phyloP scores from a whole-genome alignment of 495 filamentous ascomycete species.

The Evansstolkia leycettana region DNA sequence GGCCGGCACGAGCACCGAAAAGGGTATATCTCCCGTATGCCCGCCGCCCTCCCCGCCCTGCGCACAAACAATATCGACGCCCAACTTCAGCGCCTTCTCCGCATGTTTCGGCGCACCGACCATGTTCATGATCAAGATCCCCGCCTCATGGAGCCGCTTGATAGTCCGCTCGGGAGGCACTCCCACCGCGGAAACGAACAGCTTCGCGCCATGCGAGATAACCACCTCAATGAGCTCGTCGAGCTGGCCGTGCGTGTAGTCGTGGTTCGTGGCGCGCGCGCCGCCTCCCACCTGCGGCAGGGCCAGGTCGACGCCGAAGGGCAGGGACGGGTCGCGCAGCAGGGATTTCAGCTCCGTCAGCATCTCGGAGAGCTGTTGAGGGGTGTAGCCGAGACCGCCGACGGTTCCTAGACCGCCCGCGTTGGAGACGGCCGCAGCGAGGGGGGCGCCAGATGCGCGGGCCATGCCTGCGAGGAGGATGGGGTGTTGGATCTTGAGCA shows the following conservation, averaged over 20 bases:
- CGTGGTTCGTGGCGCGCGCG: slow-evolving; percentile 79
- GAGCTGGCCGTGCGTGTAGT: slow-evolving; percentile 76
- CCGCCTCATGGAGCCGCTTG: slow-evolving; percentile 57
- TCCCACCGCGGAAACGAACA: slow-evolving; percentile 77
- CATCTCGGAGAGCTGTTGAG: slow-evolving; percentile 62
- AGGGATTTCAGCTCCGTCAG: slow-evolving; percentile 70
- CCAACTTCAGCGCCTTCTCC: slow-evolving; percentile 64
- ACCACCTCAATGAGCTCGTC: slow-evolving; percentile 73
- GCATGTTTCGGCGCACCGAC: slow-evolving; percentile 86
- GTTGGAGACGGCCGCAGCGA: slow-evolving; percentile 81
- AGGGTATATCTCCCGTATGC: slow-evolving; percentile 67
- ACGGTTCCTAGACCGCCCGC: slow-evolving; percentile 78
- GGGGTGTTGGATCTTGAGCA: slow-evolving; percentile 68
- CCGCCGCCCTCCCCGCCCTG: slow-evolving; percentile 74
- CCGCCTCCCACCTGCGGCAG: slow-evolving; percentile 71
- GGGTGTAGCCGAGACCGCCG: slow-evolving; percentile 79
- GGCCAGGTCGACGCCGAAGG: slow-evolving; percentile 81
- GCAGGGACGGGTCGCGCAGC: slow-evolving; percentile 46
- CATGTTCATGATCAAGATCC: slow-evolving; percentile 87
- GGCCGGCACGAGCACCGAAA: slow-evolving; percentile 58
- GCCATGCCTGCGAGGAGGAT: slow-evolving; percentile 87
- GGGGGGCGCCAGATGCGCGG: slow-evolving; percentile 57
- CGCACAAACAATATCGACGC: slow-evolving; percentile 75
- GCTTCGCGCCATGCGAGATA: slow-evolving; percentile 59
- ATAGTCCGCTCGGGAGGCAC: slow-evolving; percentile 61